Evolutionary conservation across 2,329 filamentous ascomycete species (phyloP).

Genomic region (Alternaria tenuissima): DNA sequence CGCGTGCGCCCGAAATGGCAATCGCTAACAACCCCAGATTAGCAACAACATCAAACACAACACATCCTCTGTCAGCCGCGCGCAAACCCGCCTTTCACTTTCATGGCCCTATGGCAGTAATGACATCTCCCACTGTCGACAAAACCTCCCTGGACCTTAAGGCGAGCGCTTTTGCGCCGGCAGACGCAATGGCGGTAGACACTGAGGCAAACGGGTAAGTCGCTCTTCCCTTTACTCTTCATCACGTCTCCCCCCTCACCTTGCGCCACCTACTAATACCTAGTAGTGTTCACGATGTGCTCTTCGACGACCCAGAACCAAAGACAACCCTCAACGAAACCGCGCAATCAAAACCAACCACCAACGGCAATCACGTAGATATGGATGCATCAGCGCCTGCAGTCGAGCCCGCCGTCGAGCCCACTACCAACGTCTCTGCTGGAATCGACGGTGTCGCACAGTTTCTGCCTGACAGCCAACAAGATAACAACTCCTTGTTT

Average conservation of each 20-base stretch:
- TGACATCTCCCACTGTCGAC: conserved; percentile 50
- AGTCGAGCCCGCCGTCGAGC: conserved; percentile 45
- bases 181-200: conserved; percentile 63
- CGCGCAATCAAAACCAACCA: conserved; percentile 34
- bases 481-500: conserved; percentile 53
- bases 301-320: conserved; percentile 45
- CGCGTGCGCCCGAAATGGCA: conserved; percentile 24
- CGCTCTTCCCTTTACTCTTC: conserved; percentile 30
- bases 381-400: conserved; percentile 36
- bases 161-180: conserved; percentile 56
- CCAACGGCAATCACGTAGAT: conserved; percentile 43
- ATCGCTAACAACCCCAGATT: conserved; percentile 27
- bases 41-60: conserved; percentile 19
- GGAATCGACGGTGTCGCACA: conserved; percentile 56
- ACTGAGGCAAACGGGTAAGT: conserved; percentile 68
- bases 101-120: conserved; percentile 53
- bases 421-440: conserved; percentile 52
- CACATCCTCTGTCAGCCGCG: conserved; percentile 25
- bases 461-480: conserved; percentile 53
- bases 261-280: conserved; percentile 23
- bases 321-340: conserved; percentile 27
- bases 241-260: conserved; percentile 21
- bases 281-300: conserved; percentile 44
- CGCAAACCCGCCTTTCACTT: conserved; percentile 33
- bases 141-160: conserved; percentile 59